Evolutionary conservation across 805 yeast genomes (phyloP).

Genomic region (Candida glaebosa): DNA sequence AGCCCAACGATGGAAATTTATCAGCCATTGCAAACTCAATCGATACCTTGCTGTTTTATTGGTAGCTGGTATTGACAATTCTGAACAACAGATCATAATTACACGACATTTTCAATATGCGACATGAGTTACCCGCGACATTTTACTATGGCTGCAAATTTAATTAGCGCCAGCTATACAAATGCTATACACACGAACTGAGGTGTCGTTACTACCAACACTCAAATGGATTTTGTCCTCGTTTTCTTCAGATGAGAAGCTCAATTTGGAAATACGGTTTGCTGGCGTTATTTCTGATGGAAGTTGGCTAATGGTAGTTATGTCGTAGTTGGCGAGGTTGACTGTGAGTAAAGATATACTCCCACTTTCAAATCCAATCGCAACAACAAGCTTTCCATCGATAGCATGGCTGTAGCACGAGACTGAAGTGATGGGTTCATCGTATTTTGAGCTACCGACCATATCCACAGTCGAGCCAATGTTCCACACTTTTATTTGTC

Average conservation of each 20-base stretch:
- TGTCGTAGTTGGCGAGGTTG: conserved; percentile 21
- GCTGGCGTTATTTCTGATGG: conserved; percentile 50
- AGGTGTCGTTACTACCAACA: conserved; percentile 63
- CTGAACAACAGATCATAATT: neutral
- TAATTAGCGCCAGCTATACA: neutral
- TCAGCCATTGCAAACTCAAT: conserved; percentile 52
- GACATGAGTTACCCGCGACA: neutral
- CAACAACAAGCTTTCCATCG: conserved; percentile 32
- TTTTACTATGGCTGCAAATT: neutral
- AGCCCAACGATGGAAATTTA: conserved; percentile 69
- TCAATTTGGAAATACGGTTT: conserved; percentile 56
- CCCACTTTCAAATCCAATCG: conserved; percentile 75
- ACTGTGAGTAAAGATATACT: conserved; percentile 44
- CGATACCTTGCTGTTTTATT: conserved; percentile 1
- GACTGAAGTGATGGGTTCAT: conserved; percentile 64
- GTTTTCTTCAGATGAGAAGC: conserved; percentile 43
- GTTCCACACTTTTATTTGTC: conserved; percentile 70
- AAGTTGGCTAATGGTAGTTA: conserved; percentile 27
- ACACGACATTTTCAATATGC: neutral
- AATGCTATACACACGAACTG: conserved; percentile 45
- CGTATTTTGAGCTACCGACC: conserved; percentile 41
- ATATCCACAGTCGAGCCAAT: conserved; percentile 36
- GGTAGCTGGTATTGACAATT: neutral
- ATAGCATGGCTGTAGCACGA: conserved; percentile 37
- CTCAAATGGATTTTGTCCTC: conserved; percentile 34